Evolutionary conservation across 305 asterid genomes (phyloP).

Genomic region (Lippia alba): DNA sequence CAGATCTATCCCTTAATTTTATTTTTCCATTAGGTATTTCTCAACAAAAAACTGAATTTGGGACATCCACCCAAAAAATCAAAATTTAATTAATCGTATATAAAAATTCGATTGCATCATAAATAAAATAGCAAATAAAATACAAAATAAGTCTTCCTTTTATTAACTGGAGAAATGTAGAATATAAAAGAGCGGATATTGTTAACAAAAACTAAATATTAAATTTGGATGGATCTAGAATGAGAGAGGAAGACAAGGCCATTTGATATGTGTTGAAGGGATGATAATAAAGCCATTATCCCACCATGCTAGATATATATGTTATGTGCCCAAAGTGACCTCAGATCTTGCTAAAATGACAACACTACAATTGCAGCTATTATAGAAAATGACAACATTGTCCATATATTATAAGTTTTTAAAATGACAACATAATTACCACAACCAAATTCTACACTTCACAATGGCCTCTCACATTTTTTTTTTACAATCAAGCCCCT

Average conservation of each 20-base stretch:
- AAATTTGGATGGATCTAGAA: background rate
- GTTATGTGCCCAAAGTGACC: background rate
- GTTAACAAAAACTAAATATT: background rate
- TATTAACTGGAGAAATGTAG: too few species aligned
- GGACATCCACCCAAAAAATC: too few species aligned
- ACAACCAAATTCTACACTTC: conserved; percentile 12
- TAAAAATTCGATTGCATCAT: too few species aligned
- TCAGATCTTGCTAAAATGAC: conserved; percentile 15
- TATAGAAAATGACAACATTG: conserved; percentile 29
- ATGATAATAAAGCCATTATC: background rate
- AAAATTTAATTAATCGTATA: too few species aligned
- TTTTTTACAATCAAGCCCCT: too few species aligned
- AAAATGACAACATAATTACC: conserved; percentile 34
- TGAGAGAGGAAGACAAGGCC: background rate
- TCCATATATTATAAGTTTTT: conserved; percentile 27
- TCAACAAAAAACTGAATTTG: too few species aligned
- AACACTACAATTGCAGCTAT: conserved; percentile 1
- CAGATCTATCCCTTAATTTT: too few species aligned
- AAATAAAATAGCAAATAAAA: too few species aligned
- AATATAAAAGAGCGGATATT: background rate
- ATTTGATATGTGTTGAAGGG: background rate
- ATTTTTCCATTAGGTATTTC: too few species aligned
- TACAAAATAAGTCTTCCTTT: too few species aligned
- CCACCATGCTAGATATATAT: background rate
- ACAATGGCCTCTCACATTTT: background rate